A percentile compares a stretch with the other conserved stretches of the same genome.
Evolutionary conservation across 441 rosid genomes (phyloP).

Genomic region (Kokia cookei): DNA sequence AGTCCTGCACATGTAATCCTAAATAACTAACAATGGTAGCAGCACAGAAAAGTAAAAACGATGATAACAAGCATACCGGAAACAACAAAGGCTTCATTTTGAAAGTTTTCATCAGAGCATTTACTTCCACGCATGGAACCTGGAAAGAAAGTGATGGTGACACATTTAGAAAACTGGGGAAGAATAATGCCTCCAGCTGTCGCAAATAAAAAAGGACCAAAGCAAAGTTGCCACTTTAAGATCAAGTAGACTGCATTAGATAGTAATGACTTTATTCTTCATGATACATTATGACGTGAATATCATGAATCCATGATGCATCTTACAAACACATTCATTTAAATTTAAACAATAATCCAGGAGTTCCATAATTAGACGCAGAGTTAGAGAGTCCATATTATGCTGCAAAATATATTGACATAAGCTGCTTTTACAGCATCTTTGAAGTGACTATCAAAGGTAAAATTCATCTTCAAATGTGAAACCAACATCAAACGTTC

Average conservation of each 20-base stretch:
- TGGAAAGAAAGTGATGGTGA: slow-evolving; percentile 25
- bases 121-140: slow-evolving; percentile 94
- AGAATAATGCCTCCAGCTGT: not conserved
- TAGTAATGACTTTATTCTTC: not conserved
- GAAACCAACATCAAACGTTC: not conserved
- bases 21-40: not conserved
- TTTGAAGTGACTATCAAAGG: not conserved
- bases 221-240: slow-evolving; percentile 5
- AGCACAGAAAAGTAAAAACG: not conserved
- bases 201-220: not conserved
- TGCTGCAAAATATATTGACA: not conserved
- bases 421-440: not conserved
- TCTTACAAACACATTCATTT: not conserved
- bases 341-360: not conserved
- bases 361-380: not conserved
- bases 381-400: not conserved
- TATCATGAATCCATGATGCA: not conserved
- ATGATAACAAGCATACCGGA: slow-evolving; percentile 47
- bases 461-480: not conserved
- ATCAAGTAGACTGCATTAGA: not conserved
- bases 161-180: slow-evolving; percentile 3
- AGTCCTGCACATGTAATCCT: not conserved
- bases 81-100: slow-evolving; percentile 86
- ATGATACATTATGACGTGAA: not conserved
- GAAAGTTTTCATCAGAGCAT: slow-evolving; percentile 91